Conservation (phyloP, 164 flowering plant genomes). For the Vitis rotundifolia region DNA sequence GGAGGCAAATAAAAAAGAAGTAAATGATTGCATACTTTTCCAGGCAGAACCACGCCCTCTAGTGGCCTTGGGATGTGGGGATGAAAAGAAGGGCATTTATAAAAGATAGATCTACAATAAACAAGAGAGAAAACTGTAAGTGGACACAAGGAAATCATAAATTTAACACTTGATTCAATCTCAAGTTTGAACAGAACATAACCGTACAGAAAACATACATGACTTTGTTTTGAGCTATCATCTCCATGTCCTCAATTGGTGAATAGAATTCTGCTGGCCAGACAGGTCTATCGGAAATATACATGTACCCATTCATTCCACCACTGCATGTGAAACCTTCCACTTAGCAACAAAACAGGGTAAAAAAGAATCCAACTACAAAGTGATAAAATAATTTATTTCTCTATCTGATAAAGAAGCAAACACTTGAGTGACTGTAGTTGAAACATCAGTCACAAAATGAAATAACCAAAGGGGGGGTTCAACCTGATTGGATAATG, state of each 20-base stretch:
- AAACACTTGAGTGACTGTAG: neutral
- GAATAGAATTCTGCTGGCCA: constrained; percentile 32
- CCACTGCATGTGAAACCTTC: constrained; percentile 29
- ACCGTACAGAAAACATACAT: constrained; percentile 33
- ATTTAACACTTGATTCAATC: neutral
- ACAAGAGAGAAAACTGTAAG: neutral
- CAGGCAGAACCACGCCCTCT: constrained; percentile 37
- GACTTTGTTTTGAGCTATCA: constrained; percentile 31
- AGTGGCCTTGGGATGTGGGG: constrained; percentile 49
- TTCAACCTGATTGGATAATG: too few species aligned
- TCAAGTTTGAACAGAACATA: neutral
- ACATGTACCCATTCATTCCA: constrained; percentile 57
- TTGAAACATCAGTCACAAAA: too few species aligned
- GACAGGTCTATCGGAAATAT: constrained; percentile 31
- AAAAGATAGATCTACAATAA: constrained; percentile 39
- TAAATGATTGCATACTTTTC: constrained; percentile 23
- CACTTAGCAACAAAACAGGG: neutral
- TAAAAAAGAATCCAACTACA: neutral
- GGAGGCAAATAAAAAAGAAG: neutral
- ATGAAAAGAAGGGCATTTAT: constrained; percentile 40
- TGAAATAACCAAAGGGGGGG: too few species aligned
- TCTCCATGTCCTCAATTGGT: constrained; percentile 36
- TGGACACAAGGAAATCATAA: neutral
- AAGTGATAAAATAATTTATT: neutral
- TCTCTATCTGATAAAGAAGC: neutral